A percentile compares a stretch with the other conserved stretches of the same genome.
Evolutionary conservation across 345 rosid genomes (phyloP).

Genomic region (Syzygium grande): DNA sequence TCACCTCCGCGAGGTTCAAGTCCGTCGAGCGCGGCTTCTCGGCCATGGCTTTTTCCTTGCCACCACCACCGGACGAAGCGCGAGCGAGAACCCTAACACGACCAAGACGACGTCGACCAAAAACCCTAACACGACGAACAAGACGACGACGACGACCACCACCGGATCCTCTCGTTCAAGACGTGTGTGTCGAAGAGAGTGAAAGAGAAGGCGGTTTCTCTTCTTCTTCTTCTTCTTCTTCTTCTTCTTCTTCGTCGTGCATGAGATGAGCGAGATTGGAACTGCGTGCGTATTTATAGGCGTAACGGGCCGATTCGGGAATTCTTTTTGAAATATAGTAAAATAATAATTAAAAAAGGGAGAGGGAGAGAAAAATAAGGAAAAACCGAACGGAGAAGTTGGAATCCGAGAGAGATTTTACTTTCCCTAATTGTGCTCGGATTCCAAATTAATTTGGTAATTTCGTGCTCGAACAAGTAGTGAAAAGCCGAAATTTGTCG

Average conservation of each 20-base stretch:
- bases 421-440: not conserved
- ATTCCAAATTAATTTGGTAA: not conserved
- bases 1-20: slow-evolving; percentile 3
- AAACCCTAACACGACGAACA: not conserved
- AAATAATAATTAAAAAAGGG: not conserved
- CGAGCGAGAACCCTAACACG: not conserved
- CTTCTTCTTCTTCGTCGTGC: not conserved
- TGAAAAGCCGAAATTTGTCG: accelerated
- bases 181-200: not conserved
- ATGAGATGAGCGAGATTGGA: not conserved
- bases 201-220: not conserved
- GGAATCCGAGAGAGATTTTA: not conserved
- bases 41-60: not conserved
- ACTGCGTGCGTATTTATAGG: not conserved
- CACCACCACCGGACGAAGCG: not conserved
- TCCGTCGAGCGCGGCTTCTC: not conserved
- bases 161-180: not conserved
- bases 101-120: not conserved
- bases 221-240: not conserved
- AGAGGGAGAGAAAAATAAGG: not conserved
- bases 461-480: accelerated
- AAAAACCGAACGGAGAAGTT: not conserved
- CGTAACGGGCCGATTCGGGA: not conserved
- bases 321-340: not conserved
- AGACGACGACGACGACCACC: too few species aligned